Conservation (phyloP, 345 rosid genomes). For the Camelina hispida region DNA sequence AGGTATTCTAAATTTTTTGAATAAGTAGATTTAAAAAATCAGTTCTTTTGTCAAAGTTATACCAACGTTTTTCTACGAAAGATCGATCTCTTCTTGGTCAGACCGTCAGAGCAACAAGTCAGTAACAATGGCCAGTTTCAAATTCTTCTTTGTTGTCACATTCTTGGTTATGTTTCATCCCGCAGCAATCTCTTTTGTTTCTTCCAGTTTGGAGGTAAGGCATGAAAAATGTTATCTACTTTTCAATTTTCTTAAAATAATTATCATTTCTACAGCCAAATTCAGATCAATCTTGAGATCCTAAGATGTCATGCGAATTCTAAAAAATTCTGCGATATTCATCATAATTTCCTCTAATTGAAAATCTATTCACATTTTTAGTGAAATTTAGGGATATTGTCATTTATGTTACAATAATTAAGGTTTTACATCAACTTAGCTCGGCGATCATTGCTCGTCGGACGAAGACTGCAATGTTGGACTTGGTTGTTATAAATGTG, state of each 20-base stretch:
- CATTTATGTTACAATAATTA: conserved; percentile 1
- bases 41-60: neutral
- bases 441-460: conserved; percentile 44
- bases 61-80: neutral
- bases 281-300: conserved; percentile 22
- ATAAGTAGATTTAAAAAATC: neutral
- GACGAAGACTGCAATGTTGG: conserved; percentile 48
- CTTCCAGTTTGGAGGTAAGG: conserved; percentile 28
- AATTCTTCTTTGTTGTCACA: conserved; percentile 15
- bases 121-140: conserved; percentile 33
- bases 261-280: neutral
- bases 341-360: neutral
- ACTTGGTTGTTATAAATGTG: conserved; percentile 49
- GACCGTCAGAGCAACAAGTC: neutral
- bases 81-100: neutral
- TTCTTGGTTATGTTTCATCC: conserved; percentile 23
- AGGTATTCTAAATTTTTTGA: neutral
- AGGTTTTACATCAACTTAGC: conserved; percentile 26
- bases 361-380: neutral
- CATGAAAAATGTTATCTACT: neutral
- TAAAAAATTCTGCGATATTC: neutral
- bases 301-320: conserved; percentile 1
- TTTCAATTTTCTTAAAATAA: neutral
- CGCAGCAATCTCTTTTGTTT: conserved; percentile 20
- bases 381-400: neutral